phyloP scores from a whole-genome alignment of 805 yeast genomes.

The Blastobotrys americana region DNA sequence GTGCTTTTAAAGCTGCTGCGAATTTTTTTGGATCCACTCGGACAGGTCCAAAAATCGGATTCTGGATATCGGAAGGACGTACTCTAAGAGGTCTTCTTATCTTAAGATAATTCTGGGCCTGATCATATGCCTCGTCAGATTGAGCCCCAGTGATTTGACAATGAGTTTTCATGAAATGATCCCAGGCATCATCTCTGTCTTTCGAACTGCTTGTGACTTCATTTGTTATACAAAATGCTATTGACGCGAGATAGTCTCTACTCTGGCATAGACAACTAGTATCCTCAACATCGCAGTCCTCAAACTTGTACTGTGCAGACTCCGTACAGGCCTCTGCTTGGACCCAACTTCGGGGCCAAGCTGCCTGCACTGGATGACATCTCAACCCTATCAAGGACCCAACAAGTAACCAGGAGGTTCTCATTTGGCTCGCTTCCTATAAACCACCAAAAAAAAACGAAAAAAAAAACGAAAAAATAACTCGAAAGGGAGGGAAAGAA shows the following conservation, averaged over 20 bases:
- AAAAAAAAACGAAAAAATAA: too few relatives aligned
- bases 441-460: too few relatives aligned
- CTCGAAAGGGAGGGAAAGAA: too few relatives aligned
- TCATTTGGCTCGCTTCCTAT: too few relatives aligned
- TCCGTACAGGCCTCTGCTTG: constrained; percentile 20
- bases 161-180: constrained; percentile 21
- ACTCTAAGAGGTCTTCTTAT: constrained; percentile 8
- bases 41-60: constrained; percentile 8
- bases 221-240: constrained; percentile 26
- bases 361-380: constrained; percentile 7
- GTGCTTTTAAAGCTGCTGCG: constrained; percentile 8
- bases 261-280: constrained; percentile 27
- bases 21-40: constrained; percentile 8
- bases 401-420: not conserved
- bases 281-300: constrained; percentile 19
- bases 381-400: not conserved
- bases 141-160: constrained; percentile 21
- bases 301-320: constrained; percentile 15
- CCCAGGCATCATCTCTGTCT: constrained; percentile 27
- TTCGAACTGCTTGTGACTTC: constrained; percentile 20
- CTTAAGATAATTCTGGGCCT: constrained; percentile 14
- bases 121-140: constrained; percentile 11
- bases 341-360: constrained; percentile 22
- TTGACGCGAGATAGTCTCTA: constrained; percentile 26
- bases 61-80: constrained; percentile 15